These are phyloP conservation scores for Xanthoceras sorbifolium DNA, from an alignment of 345 rosid genomes.

Conservation along the genomic window DNA sequence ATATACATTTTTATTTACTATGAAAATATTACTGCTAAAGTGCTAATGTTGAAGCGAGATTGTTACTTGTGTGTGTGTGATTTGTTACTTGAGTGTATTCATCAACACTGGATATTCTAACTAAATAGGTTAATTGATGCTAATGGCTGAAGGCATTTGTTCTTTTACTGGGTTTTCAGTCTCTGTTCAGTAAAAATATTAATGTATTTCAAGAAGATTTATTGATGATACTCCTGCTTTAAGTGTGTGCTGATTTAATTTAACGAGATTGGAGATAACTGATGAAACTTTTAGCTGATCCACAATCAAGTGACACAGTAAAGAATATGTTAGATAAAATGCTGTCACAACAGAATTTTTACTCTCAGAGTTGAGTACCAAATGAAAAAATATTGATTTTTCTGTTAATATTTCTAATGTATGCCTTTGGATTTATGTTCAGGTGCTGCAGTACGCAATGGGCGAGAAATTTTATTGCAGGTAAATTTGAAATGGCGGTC, in stretches of 20 bases:
- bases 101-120: background rate
- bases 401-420: conserved; percentile 3
- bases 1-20: background rate
- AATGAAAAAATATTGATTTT: background rate
- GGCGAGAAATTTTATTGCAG: conserved; percentile 85
- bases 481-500: conserved; percentile 33
- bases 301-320: background rate
- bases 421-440: conserved; percentile 26
- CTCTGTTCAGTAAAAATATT: background rate
- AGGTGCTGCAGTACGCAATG: conserved; percentile 60
- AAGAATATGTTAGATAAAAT: conserved; percentile 1
- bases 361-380: background rate
- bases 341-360: background rate
- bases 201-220: background rate
- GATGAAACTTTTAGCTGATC: background rate
- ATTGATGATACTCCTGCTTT: background rate
- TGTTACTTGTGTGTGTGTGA: background rate
- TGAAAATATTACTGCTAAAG: background rate
- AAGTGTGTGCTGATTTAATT: background rate
- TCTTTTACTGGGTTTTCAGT: background rate
- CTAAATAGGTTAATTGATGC: background rate
- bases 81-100: background rate
- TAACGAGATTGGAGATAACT: background rate
- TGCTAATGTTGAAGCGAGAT: background rate
- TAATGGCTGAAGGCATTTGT: background rate